Percentiles rank a stretch among this genome's conserved stretches.
Evolutionary conservation across 2,329 filamentous ascomycete genomes (phyloP).

Genomic region (Dryadomyces quercivorus): DNA sequence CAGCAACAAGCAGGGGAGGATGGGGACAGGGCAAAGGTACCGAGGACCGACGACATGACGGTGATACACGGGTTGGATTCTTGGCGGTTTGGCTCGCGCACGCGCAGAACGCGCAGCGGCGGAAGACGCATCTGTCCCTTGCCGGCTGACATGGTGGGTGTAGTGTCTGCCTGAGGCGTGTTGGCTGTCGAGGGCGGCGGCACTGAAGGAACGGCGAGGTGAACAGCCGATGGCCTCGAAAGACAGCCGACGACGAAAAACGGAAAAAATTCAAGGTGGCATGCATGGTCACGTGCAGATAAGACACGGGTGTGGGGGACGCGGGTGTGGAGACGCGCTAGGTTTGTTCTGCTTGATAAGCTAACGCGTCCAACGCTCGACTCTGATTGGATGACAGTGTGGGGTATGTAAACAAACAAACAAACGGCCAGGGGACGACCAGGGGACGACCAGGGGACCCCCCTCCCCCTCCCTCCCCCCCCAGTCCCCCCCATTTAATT

Average conservation of each 20-base stretch:
- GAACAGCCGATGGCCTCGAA: background rate
- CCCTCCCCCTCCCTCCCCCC: background rate
- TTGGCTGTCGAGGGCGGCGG: too few relatives aligned
- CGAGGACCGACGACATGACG: constrained; percentile 45
- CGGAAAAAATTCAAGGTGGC: background rate
- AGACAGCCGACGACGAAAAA: background rate
- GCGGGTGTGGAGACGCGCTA: background rate
- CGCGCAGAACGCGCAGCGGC: constrained; percentile 41
- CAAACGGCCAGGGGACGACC: background rate
- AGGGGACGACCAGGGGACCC: background rate
- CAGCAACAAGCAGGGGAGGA: background rate
- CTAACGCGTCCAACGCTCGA: background rate
- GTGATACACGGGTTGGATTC: constrained; percentile 39
- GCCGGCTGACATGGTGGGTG: constrained; percentile 26
- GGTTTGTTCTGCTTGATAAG: background rate
- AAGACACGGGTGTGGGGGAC: background rate
- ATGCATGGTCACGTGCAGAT: background rate
- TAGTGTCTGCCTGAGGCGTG: background rate
- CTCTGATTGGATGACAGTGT: background rate
- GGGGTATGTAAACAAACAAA: background rate
- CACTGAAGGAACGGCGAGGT: background rate
- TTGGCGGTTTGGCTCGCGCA: constrained; percentile 38
- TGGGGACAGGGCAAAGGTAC: constrained; percentile 19
- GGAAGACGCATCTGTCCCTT: constrained; percentile 45
- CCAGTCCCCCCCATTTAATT: background rate